These are phyloP conservation scores for Phytopythium kandeliae DNA, from an alignment of 352 stramenopile genomes.

Conservation along the genomic window DNA sequence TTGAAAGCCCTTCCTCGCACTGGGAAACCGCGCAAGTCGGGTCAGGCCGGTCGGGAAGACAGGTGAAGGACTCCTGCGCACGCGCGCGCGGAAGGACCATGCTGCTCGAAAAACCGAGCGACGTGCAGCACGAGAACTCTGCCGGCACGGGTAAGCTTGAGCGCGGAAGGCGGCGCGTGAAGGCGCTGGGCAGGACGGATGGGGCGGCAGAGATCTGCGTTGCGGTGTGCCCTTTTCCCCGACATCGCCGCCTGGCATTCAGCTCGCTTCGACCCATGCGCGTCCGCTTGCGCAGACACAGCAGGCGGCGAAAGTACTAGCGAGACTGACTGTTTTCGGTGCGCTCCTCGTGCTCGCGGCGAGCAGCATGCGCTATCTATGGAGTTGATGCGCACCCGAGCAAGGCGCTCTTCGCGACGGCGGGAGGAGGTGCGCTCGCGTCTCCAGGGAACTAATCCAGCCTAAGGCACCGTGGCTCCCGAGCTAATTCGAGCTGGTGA, in stretches of 20 bases:
- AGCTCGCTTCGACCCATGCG: too few species aligned
- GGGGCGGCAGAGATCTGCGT: too few species aligned
- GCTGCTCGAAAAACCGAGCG: constrained; percentile 77
- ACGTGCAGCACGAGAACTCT: constrained; percentile 70
- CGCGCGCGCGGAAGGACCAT: constrained; percentile 19
- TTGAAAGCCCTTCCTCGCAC: too few species aligned
- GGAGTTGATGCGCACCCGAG: constrained; percentile 78
- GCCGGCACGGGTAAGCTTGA: constrained; percentile 58
- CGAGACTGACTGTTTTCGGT: too few species aligned
- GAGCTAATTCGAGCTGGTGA: not conserved
- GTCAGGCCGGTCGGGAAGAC: not conserved
- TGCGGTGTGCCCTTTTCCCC: too few species aligned
- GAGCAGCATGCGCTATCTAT: constrained; percentile 73
- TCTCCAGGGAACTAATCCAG: not conserved
- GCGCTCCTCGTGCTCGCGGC: not conserved
- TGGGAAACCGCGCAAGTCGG: too few species aligned
- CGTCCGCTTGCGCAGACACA: too few species aligned
- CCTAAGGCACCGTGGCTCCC: not conserved
- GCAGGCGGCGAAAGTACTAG: too few species aligned
- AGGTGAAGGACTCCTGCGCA: too few species aligned
- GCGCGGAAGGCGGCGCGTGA: too few species aligned
- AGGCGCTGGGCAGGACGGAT: too few species aligned
- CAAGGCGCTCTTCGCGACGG: constrained; percentile 67
- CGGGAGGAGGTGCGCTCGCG: constrained; percentile 42
- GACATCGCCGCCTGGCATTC: too few species aligned